These are phyloP conservation scores for Hypoxylon crocopeplum DNA, from an alignment of 495 filamentous ascomycete species.

Conservation along the genomic window DNA sequence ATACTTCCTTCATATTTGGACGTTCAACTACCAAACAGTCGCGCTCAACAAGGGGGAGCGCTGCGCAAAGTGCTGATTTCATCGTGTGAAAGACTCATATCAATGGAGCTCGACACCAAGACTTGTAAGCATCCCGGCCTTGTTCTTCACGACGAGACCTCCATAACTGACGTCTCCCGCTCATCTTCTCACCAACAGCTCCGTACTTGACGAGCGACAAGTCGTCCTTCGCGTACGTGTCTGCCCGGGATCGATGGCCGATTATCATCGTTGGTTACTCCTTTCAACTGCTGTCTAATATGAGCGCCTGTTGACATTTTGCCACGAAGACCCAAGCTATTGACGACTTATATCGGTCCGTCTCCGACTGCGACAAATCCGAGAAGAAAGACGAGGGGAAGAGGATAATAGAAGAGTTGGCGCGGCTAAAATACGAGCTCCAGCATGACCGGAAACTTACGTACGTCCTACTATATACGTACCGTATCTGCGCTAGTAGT, in stretches of 20 bases:
- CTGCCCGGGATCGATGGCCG: slow-evolving; percentile 87
- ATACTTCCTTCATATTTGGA: too few species aligned
- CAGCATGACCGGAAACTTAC: slow-evolving; percentile 86
- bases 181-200: slow-evolving; percentile 57
- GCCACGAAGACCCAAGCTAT: slow-evolving; percentile 84
- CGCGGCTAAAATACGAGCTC: slow-evolving; percentile 90
- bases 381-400: slow-evolving; percentile 82
- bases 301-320: not conserved
- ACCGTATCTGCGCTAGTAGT: not conserved
- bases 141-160: not conserved
- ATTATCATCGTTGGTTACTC: slow-evolving; percentile 75
- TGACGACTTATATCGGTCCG: slow-evolving; percentile 86
- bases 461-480: slow-evolving; percentile 55
- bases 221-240: slow-evolving; percentile 84
- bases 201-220: slow-evolving; percentile 79
- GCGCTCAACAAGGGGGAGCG: too few species aligned
- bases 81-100: not conserved
- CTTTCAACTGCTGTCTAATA: not conserved
- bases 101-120: slow-evolving; percentile 67
- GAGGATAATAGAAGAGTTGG: slow-evolving; percentile 78
- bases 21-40: too few species aligned
- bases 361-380: slow-evolving; percentile 63
- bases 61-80: too few species aligned
- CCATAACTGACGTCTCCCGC: not conserved
- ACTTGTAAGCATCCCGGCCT: slow-evolving; percentile 55